phyloP scores from a whole-genome alignment of 1,139 yeast species.

The Saccharomycopsis crataegensis region DNA sequence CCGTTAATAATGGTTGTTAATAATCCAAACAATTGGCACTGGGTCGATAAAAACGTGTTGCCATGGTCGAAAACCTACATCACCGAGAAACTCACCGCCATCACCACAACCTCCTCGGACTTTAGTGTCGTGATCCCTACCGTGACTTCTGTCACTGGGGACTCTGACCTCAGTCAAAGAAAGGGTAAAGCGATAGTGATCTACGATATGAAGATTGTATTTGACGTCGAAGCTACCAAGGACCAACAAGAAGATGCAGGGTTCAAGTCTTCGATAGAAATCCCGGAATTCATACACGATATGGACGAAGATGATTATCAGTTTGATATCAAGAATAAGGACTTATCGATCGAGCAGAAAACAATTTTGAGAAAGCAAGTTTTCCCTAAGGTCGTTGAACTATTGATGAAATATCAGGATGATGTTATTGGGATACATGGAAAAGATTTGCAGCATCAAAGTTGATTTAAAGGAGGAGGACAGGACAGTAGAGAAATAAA shows the following conservation, averaged over 20 bases:
- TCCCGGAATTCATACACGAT: slow-evolving; percentile 62
- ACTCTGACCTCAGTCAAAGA: slow-evolving; percentile 75
- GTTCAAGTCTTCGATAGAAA: slow-evolving; percentile 34
- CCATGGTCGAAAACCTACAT: slow-evolving; percentile 68
- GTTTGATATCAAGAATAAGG: slow-evolving; percentile 40
- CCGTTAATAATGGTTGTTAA: slow-evolving; percentile 53
- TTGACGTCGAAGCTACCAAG: slow-evolving; percentile 33
- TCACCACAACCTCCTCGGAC: slow-evolving; percentile 20
- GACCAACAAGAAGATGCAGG: slow-evolving; percentile 25
- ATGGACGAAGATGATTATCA: slow-evolving; percentile 58
- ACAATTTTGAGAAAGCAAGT: slow-evolving; percentile 38
- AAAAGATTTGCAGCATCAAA: slow-evolving; percentile 34
- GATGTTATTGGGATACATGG: slow-evolving; percentile 58
- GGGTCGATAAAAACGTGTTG: slow-evolving; percentile 75
- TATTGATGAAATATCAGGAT: slow-evolving; percentile 50
- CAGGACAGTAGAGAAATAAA: neutral
- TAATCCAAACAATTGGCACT: slow-evolving; percentile 77
- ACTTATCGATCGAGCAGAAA: slow-evolving; percentile 27
- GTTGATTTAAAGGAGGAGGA: neutral
- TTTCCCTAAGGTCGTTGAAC: slow-evolving; percentile 42
- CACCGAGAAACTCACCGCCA: slow-evolving; percentile 35
- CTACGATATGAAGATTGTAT: slow-evolving; percentile 52
- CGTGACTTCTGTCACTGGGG: slow-evolving; percentile 51
- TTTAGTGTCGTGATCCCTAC: slow-evolving; percentile 29
- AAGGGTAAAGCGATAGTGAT: slow-evolving; percentile 74